Evolutionary conservation across 176 grass and related monocot genomes (phyloP).

Genomic region (Carex kokanica): DNA sequence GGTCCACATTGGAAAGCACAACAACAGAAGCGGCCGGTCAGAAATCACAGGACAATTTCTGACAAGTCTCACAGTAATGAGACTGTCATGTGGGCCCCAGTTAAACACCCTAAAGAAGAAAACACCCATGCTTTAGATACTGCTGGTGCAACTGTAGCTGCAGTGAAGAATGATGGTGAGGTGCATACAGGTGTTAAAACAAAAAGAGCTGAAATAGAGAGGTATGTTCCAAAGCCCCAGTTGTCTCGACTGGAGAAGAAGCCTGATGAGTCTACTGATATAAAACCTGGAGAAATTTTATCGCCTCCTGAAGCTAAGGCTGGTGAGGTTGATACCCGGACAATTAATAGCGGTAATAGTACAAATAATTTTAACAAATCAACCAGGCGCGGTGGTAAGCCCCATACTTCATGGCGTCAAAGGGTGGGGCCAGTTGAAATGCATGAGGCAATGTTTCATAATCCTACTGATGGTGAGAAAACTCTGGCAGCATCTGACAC

Average conservation of each 20-base stretch:
- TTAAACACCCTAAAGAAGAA: conserved; percentile 57
- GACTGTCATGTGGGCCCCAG: conserved; percentile 66
- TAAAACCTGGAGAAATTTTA: conserved; percentile 34
- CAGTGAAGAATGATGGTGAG: conserved; percentile 19
- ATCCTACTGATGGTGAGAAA: conserved; percentile 32
- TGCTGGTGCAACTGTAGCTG: conserved; percentile 12
- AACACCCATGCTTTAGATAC: neutral
- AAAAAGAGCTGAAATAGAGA: conserved; percentile 97
- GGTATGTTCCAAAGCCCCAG: conserved; percentile 93
- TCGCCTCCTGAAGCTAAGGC: conserved; percentile 38
- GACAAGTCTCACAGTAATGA: conserved; percentile 59
- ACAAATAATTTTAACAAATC: conserved; percentile 39
- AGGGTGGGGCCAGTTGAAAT: conserved; percentile 44
- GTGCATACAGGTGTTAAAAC: conserved; percentile 41
- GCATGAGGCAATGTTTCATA: conserved; percentile 36
- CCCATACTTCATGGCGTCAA: conserved; percentile 80
- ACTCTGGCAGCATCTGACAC: conserved; percentile 36
- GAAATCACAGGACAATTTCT: conserved; percentile 53
- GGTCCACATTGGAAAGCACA: conserved; percentile 54
- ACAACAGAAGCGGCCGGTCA: conserved; percentile 47
- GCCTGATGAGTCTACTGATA: conserved; percentile 37
- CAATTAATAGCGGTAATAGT: neutral
- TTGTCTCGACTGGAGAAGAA: conserved; percentile 76
- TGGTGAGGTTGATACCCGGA: conserved; percentile 37
- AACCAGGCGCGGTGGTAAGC: conserved; percentile 50